phyloP scores from a whole-genome alignment of 1,139 yeast species.

The Geotrichum aggregatum region DNA sequence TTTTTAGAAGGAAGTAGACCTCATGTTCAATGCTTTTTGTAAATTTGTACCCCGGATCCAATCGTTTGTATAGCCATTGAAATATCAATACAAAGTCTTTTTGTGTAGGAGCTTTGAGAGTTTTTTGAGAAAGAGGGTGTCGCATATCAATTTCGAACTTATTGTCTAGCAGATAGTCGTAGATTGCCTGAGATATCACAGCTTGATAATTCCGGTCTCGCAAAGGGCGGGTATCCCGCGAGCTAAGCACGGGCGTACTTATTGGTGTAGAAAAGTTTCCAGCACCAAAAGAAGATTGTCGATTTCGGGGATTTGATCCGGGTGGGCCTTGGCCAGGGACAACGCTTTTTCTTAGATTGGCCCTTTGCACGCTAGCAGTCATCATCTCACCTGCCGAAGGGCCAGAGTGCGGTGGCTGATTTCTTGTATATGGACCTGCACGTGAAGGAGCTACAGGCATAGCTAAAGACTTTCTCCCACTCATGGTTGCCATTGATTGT shows the following conservation, averaged over 20 bases:
- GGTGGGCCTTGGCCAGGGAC: conserved; percentile 12
- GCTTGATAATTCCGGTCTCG: conserved; percentile 71
- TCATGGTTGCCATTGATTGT: conserved; percentile 9
- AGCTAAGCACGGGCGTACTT: neutral
- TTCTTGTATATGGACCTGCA: conserved; percentile 14
- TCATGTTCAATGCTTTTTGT: conserved; percentile 70
- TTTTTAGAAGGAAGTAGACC: conserved; percentile 61
- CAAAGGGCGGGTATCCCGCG: conserved; percentile 67
- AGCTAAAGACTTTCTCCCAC: neutral
- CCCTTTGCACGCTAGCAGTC: conserved; percentile 16
- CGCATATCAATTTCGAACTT: conserved; percentile 72
- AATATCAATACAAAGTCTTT: conserved; percentile 76
- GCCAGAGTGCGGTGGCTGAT: conserved; percentile 17
- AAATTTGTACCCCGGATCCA: conserved; percentile 78
- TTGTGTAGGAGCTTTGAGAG: conserved; percentile 77
- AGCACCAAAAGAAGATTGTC: conserved; percentile 29
- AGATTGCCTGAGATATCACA: conserved; percentile 46
- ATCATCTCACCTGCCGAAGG: conserved; percentile 20
- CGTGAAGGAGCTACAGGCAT: conserved; percentile 4
- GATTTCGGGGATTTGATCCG: conserved; percentile 18
- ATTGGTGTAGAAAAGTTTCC: conserved; percentile 16
- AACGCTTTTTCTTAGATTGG: conserved; percentile 11
- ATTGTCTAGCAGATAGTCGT: conserved; percentile 57
- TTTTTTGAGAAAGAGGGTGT: conserved; percentile 61
- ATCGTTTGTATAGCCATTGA: conserved; percentile 68